These are phyloP conservation scores for Fusarium incarnatum DNA, from an alignment of 2,329 filamentous ascomycete genomes.

Conservation along the genomic window DNA sequence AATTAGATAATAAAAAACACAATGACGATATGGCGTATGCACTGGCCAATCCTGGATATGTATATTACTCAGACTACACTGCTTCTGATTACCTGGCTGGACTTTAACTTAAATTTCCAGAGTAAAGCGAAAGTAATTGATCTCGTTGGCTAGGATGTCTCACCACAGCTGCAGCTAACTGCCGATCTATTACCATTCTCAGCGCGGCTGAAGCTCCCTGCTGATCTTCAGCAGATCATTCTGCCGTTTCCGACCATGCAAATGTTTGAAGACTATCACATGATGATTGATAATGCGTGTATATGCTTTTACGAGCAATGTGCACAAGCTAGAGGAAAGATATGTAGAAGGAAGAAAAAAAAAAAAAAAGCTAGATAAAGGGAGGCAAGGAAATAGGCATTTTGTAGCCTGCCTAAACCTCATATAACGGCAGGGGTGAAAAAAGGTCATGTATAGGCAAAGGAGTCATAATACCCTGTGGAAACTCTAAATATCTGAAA, in stretches of 20 bases:
- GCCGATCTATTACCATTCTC: not conserved
- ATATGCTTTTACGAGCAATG: too few species aligned
- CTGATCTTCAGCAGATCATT: not conserved
- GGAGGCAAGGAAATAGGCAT: too few species aligned
- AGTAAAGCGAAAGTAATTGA: not conserved
- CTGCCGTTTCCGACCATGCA: not conserved
- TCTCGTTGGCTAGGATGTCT: not conserved
- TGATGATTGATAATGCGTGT: rapidly evolving
- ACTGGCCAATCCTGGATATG: not conserved
- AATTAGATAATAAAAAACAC: not conserved
- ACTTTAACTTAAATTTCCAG: rapidly evolving
- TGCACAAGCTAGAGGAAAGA: too few species aligned
- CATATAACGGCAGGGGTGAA: too few species aligned
- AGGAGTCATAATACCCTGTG: too few species aligned
- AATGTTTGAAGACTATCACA: too few species aligned
- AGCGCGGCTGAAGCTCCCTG: not conserved
- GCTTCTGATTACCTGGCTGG: not conserved
- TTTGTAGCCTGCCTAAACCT: too few species aligned
- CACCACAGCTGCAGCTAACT: not conserved
- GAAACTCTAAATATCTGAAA: too few species aligned
- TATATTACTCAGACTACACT: not conserved
- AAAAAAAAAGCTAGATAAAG: too few species aligned
- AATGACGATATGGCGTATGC: not conserved
- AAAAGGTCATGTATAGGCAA: too few species aligned
- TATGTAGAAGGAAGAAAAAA: too few species aligned